Base-by-base conservation (phyloP, 164 flowering plant species). In the Vitis riparia region DNA sequence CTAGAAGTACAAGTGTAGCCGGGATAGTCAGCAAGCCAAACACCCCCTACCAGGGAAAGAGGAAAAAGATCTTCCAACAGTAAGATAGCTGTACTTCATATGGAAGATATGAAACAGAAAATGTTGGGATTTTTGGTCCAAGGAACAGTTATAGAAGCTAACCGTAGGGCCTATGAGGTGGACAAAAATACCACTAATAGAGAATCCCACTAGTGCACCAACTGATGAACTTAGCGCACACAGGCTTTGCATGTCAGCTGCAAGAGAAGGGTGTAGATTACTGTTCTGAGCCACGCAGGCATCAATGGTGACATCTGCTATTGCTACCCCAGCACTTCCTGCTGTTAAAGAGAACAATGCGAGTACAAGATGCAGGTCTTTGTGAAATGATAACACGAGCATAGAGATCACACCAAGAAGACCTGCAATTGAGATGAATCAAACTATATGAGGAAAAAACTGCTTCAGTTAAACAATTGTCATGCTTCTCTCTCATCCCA, bases 261-360 rank as follows among this genome's bases (percentile, higher is more conserved):
- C 99, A 50, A 93, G 87, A 19, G 88, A 75, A 65, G 89, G 92
- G 75, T 81, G 90, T 52, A 0, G 70, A 44, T 79, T 86, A 77
- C 98, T 93, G 69, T 92, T 88, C 79, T 96, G 90, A 50, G 97
- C 97, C 52, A 91, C 97, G 78, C 98, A 96, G 12, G 99, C 99
- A 78, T 96, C 99, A 23, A 96, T 78, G 9, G 97, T 93, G 16
- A 96, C 99, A 78, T 96, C 99, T 65, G 98, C 97, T 74, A 96
- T 88, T 44, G 99, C 99, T 51, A 81, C 91, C 50, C 93, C 89
- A 51, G 98, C 91, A 82, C 97, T 96, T 62, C 87, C 91, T 11
- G 90, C 86, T 27, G 94, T 93, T 57, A 96, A 76, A 30, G 83
- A 77, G 69, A 87, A 15, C 67, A 96, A 65, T 13, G 99, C 97